These are phyloP conservation scores for Plasmodium billcollinsi DNA, from an alignment of 169 alveolate species.

Conservation along the genomic window DNA sequence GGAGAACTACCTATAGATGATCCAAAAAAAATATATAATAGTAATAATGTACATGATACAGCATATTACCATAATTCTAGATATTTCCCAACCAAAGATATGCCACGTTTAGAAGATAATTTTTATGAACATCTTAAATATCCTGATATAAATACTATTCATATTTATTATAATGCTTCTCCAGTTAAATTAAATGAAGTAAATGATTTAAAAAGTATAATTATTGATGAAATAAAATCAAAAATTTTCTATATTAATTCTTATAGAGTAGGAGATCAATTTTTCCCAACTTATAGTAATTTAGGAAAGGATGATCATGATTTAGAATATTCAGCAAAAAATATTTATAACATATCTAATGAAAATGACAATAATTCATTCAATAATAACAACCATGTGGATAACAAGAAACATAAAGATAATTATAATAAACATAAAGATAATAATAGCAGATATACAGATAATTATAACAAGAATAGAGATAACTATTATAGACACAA, in stretches of 20 bases:
- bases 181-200: conserved; percentile 14
- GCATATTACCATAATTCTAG: conserved; percentile 32
- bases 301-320: conserved; percentile 68
- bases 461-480: neutral
- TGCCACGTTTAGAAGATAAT: neutral
- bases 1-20: conserved; percentile 1
- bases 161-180: conserved; percentile 24
- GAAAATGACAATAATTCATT: neutral
- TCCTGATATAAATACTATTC: conserved; percentile 13
- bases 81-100: conserved; percentile 1
- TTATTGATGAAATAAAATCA: conserved; percentile 54
- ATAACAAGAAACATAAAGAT: neutral
- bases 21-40: neutral
- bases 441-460: neutral
- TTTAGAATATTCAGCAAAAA: conserved; percentile 10
- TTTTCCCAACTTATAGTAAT: conserved; percentile 54
- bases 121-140: neutral
- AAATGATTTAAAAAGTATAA: conserved; percentile 11
- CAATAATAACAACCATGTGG: neutral
- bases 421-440: neutral
- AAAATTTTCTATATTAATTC: conserved; percentile 58
- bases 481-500: too few relatives aligned
- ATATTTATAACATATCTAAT: neutral
- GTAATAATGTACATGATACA: neutral
- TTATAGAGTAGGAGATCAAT: conserved; percentile 46